A percentile compares a stretch with the other conserved stretches of the same genome.
Conservation (phyloP, 345 rosid species). For the Eucalyptus curtisii region DNA sequence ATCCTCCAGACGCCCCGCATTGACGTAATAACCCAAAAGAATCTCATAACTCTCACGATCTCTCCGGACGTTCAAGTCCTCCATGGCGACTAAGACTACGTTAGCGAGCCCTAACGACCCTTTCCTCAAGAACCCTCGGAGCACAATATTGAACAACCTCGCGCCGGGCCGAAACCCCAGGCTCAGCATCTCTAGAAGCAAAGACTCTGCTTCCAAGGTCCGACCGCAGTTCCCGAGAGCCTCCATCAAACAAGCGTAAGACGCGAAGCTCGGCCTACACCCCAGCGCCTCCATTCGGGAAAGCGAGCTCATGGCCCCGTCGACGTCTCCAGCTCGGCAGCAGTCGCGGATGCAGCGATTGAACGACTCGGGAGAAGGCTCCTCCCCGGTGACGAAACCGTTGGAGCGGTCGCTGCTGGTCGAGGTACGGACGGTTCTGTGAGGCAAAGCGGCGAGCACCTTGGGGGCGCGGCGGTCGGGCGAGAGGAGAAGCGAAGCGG, state of each 20-base stretch:
- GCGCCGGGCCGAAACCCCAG: constrained; percentile 19
- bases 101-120: constrained; percentile 36
- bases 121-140: constrained; percentile 41
- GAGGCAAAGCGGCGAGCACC: neutral
- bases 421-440: neutral
- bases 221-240: constrained; percentile 32
- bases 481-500: neutral
- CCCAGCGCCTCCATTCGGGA: constrained; percentile 44
- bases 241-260: constrained; percentile 35
- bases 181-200: constrained; percentile 34
- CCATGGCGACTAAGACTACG: constrained; percentile 26
- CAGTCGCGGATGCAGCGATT: constrained; percentile 26
- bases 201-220: constrained; percentile 50
- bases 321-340: constrained; percentile 31
- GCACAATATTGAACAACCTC: constrained; percentile 27
- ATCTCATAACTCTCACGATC: constrained; percentile 34
- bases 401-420: neutral
- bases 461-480: neutral
- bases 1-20: constrained; percentile 51
- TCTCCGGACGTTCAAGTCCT: constrained; percentile 8
- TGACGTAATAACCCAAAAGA: constrained; percentile 44
- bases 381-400: neutral
- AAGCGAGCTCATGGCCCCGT: constrained; percentile 37
- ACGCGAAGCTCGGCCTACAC: constrained; percentile 12
- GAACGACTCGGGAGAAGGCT: constrained; percentile 14